These are phyloP conservation scores for Macrolepiota albuminosa DNA, from an alignment of 768 basidiomycete genomes.

Conservation along the genomic window DNA sequence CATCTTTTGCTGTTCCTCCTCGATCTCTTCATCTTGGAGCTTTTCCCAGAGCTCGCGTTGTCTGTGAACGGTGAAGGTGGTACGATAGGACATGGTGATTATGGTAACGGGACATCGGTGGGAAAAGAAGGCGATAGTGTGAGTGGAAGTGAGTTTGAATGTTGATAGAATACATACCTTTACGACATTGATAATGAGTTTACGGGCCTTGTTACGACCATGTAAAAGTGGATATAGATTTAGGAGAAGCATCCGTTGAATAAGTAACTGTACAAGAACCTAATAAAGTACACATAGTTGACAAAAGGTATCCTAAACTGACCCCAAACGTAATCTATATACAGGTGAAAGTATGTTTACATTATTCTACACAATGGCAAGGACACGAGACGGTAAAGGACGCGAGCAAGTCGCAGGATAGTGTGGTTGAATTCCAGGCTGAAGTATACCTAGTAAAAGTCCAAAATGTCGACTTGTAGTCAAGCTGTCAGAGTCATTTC, in stretches of 20 bases:
- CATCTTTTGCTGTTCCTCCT: slow-evolving; percentile 73
- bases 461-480: too few relatives aligned
- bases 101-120: background rate
- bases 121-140: background rate
- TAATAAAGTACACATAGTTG: background rate
- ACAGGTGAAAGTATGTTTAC: background rate
- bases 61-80: slow-evolving; percentile 2
- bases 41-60: slow-evolving; percentile 73
- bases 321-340: background rate
- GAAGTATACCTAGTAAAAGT: too few relatives aligned
- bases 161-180: background rate
- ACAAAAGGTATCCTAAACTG: background rate
- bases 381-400: too few relatives aligned
- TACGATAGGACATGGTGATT: background rate
- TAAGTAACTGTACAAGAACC: background rate
- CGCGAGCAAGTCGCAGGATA: too few relatives aligned
- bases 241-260: background rate
- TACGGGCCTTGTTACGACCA: background rate
- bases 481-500: too few relatives aligned
- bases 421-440: too few relatives aligned
- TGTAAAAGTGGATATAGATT: background rate
- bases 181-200: background rate
- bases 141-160: background rate
- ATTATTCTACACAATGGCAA: background rate
- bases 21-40: slow-evolving; percentile 60